phyloP scores from a whole-genome alignment of 176 grass and related monocot genomes.

The Pontederia paniculata region DNA sequence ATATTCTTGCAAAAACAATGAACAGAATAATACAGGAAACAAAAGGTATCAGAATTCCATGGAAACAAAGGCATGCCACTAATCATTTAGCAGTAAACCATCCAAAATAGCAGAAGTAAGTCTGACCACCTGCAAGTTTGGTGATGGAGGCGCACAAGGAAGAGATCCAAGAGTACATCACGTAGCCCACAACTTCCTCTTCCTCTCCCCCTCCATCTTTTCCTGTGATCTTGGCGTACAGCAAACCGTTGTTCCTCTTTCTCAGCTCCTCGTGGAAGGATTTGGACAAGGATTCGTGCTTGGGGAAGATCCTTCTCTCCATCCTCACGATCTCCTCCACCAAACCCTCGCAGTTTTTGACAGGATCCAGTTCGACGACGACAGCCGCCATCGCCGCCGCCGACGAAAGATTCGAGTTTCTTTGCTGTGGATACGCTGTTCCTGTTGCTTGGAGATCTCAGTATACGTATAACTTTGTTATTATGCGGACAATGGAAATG shows the following conservation, averaged over 20 bases:
- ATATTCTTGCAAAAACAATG: no score
- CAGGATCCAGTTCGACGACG: conserved; percentile 47
- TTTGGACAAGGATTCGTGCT: conserved; percentile 83
- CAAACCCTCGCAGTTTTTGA: conserved; percentile 23
- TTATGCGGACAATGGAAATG: no score
- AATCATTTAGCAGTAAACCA: no score
- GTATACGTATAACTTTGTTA: no score
- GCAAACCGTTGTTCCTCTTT: conserved; percentile 56
- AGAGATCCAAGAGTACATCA: conserved; percentile 68
- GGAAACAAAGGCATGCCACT: no score
- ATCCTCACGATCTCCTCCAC: conserved; percentile 55
- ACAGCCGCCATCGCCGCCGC: conserved; percentile 2
- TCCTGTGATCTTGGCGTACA: conserved; percentile 33
- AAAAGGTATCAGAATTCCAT: no score
- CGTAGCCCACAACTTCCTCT: conserved; percentile 42
- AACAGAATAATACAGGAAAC: no score
- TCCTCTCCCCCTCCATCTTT: conserved; percentile 13
- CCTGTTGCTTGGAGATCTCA: no score
- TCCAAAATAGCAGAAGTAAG: neutral
- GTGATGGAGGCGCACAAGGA: conserved; percentile 77
- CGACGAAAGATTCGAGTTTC: neutral
- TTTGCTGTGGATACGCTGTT: no score
- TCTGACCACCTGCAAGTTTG: conserved; percentile 59
- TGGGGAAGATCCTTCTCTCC: conserved; percentile 77
- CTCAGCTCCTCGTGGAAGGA: conserved; percentile 55